Evolutionary conservation across 306 rosid genomes (phyloP).

Genomic region (Dalbergia oliveri): DNA sequence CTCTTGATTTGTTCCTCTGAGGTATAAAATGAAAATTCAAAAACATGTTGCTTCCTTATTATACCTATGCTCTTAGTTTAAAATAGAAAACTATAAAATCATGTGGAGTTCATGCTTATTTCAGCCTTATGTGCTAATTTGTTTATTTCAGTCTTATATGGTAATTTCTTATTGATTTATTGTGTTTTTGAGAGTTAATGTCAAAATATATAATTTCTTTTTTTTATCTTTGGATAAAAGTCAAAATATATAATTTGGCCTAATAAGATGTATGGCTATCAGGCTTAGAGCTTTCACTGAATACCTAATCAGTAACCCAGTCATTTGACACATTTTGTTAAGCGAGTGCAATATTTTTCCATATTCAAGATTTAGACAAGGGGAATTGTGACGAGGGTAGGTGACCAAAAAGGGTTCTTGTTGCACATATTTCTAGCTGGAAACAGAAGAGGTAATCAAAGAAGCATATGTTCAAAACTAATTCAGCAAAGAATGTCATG

Average conservation of each 20-base stretch:
- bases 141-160: constrained; percentile 23
- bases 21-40: background rate
- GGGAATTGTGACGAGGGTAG: constrained; percentile 7
- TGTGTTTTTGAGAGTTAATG: background rate
- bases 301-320: constrained; percentile 7
- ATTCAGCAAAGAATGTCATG: constrained; percentile 19
- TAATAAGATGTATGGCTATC: constrained; percentile 20
- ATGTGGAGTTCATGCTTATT: constrained; percentile 14
- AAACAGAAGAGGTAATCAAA: constrained; percentile 15
- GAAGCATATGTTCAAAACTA: constrained; percentile 6
- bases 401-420: background rate
- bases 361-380: constrained; percentile 3
- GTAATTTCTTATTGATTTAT: background rate
- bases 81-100: background rate
- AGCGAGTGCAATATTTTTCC: constrained; percentile 13
- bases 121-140: background rate
- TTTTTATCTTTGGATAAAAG: too few species aligned
- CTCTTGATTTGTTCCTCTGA: too few species aligned
- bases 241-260: constrained; percentile 12
- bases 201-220: constrained; percentile 18
- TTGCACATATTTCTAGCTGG: constrained; percentile 9
- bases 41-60: background rate
- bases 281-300: constrained; percentile 10
- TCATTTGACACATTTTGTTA: constrained; percentile 19
- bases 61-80: constrained; percentile 23